Percentiles rank a stretch among this genome's conserved stretches.
phyloP scores from a whole-genome alignment of 1,284 basidiomycete genomes.

The Ustilago sp. region DNA sequence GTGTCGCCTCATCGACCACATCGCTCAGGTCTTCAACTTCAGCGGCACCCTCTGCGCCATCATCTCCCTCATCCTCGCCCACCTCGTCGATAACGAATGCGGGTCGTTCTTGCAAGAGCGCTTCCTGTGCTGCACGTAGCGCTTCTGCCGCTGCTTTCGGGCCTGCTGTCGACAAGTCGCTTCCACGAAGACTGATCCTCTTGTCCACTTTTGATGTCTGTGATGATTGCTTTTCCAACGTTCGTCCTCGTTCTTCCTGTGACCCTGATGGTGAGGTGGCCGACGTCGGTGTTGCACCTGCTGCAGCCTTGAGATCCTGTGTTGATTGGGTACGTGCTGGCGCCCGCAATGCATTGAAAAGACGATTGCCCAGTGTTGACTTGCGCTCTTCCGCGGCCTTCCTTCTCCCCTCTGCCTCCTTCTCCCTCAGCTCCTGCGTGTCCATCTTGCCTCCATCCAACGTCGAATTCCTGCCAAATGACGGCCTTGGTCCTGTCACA shows the following conservation, averaged over 20 bases:
- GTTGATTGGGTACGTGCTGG: constrained; percentile 32
- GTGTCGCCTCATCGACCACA: constrained; percentile 32
- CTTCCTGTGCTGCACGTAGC: constrained; percentile 56
- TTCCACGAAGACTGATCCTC: constrained; percentile 47
- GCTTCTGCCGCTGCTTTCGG: constrained; percentile 58
- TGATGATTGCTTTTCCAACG: constrained; percentile 25
- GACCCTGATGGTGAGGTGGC: constrained; percentile 9
- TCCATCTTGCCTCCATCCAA: constrained; percentile 54
- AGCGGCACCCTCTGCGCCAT: constrained; percentile 32
- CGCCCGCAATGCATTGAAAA: constrained; percentile 48
- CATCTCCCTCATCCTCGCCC: constrained; percentile 49
- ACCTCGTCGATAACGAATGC: constrained; percentile 65
- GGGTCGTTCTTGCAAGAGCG: constrained; percentile 55
- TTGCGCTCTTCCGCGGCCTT: constrained; percentile 38
- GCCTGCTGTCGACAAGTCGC: constrained; percentile 51
- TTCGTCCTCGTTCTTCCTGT: constrained; percentile 31
- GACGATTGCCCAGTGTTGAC: constrained; percentile 48
- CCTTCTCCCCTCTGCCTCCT: constrained; percentile 43
- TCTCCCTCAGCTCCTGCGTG: constrained; percentile 53
- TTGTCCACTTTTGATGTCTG: constrained; percentile 28
- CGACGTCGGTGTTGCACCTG: neutral
- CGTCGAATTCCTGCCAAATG: constrained; percentile 57
- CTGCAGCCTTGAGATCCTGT: constrained; percentile 29
- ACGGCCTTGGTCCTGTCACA: constrained; percentile 63
- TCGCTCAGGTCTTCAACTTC: constrained; percentile 44